These are phyloP conservation scores for Solanum paucissectum DNA, from an alignment of 257 asterid species.

Conservation along the genomic window DNA sequence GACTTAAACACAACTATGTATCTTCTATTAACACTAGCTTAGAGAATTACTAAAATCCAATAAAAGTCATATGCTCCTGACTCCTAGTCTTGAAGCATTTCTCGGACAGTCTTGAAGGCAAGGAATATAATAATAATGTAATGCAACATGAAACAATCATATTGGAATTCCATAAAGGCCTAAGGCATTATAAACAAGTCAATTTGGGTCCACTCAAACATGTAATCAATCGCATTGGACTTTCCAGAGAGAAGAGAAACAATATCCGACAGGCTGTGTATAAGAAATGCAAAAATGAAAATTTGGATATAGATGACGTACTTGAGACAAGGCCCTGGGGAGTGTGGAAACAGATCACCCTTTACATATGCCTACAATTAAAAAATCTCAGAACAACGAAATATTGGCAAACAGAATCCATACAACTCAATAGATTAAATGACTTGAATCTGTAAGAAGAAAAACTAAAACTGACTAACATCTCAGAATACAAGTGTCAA, in stretches of 20 bases:
- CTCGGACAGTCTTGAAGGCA: background rate
- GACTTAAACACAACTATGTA: background rate
- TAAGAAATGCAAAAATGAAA: background rate
- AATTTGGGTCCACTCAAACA: background rate
- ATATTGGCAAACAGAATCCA: background rate
- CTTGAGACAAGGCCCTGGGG: slow-evolving; percentile 82
- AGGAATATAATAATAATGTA: background rate
- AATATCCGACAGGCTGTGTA: background rate
- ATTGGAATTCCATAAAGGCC: background rate
- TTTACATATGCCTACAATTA: slow-evolving; percentile 63
- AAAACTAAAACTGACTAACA: background rate
- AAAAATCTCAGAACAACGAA: background rate
- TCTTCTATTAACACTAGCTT: background rate
- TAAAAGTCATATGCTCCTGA: background rate
- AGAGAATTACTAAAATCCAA: background rate
- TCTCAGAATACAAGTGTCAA: background rate
- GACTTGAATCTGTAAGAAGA: background rate
- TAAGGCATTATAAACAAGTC: background rate
- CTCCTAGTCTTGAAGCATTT: background rate
- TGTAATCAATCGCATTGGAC: background rate
- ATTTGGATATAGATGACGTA: slow-evolving; percentile 9
- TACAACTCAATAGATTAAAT: background rate
- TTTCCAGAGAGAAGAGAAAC: background rate
- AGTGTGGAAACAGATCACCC: slow-evolving; percentile 66
- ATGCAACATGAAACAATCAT: background rate